Evolutionary conservation across 1,284 basidiomycete genomes (phyloP).

Genomic region (Naganishia sp.): DNA sequence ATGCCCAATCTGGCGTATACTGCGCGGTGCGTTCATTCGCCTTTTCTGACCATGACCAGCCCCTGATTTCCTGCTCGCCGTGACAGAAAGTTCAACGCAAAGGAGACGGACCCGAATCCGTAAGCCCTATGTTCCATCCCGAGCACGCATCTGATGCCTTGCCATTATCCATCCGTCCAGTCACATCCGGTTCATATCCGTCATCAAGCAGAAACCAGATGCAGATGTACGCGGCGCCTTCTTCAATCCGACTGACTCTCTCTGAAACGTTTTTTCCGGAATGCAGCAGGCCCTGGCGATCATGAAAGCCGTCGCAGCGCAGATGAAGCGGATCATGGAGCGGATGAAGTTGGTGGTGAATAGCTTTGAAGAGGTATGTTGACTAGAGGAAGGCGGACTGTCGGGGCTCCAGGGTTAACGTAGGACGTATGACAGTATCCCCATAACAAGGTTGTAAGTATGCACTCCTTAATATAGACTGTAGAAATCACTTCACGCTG

Average conservation of each 20-base stretch:
- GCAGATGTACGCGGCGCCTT: conserved; percentile 34
- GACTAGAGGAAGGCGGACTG: too few species aligned
- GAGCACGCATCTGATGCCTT: neutral
- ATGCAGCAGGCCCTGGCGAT: conserved; percentile 46
- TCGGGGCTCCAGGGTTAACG: neutral
- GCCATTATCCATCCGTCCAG: conserved; percentile 42
- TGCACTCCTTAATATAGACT: too few species aligned
- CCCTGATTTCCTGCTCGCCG: neutral
- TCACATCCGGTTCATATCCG: conserved; percentile 45
- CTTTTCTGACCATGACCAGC: too few species aligned
- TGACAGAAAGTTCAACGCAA: conserved; percentile 42
- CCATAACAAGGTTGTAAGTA: conserved; percentile 50
- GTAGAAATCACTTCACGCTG: neutral
- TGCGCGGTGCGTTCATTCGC: neutral
- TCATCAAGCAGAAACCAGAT: conserved; percentile 39
- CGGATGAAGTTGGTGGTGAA: conserved; percentile 49
- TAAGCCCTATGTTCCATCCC: conserved; percentile 25
- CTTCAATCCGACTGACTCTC: neutral
- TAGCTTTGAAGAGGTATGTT: conserved; percentile 49
- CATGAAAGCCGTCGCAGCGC: conserved; percentile 50
- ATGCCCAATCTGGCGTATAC: conserved; percentile 24
- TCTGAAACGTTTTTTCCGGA: neutral
- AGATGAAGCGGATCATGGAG: conserved; percentile 52
- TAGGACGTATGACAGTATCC: conserved; percentile 18
- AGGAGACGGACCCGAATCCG: conserved; percentile 50